A percentile compares a stretch with the other conserved stretches of the same genome.
These are phyloP conservation scores for Pseudogymnoascus sp. DNA, from an alignment of 2,329 filamentous ascomycete genomes.

Conservation along the genomic window DNA sequence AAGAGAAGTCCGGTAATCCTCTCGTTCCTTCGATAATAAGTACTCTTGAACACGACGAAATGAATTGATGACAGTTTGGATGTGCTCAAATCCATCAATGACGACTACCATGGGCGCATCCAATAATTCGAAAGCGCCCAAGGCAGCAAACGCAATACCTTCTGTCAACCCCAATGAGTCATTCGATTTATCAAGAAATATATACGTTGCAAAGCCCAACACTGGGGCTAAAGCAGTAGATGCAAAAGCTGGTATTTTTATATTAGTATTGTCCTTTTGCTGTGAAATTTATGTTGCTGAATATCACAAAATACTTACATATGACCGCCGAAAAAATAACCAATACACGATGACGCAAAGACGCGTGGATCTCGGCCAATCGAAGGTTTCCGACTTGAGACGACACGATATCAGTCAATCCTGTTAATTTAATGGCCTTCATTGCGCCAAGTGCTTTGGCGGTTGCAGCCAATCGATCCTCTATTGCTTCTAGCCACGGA, in stretches of 20 bases:
- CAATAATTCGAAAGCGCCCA: neutral
- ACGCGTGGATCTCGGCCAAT: neutral
- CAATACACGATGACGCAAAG: neutral
- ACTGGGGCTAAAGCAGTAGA: neutral
- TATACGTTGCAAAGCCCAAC: neutral
- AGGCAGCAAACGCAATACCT: neutral
- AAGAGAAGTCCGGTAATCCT: neutral
- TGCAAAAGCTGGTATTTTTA: neutral
- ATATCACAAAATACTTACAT: neutral
- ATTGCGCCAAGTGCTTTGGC: conserved; percentile 10
- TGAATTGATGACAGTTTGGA: conserved; percentile 1
- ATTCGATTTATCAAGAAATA: neutral
- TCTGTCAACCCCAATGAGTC: neutral
- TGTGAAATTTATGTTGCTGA: neutral
- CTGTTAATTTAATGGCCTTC: conserved; percentile 11
- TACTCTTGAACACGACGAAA: neutral
- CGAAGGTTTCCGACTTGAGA: neutral
- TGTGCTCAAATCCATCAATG: neutral
- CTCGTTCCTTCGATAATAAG: neutral
- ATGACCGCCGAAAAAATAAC: neutral
- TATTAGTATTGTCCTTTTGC: neutral
- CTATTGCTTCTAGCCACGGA: conserved; percentile 13
- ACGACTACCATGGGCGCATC: neutral
- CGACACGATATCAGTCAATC: conserved; percentile 8
- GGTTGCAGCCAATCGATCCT: conserved; percentile 10